Percentiles rank a stretch among this genome's conserved stretches.
These are phyloP conservation scores for Citrus unshiu DNA, from an alignment of 345 rosid genomes.

Conservation along the genomic window DNA sequence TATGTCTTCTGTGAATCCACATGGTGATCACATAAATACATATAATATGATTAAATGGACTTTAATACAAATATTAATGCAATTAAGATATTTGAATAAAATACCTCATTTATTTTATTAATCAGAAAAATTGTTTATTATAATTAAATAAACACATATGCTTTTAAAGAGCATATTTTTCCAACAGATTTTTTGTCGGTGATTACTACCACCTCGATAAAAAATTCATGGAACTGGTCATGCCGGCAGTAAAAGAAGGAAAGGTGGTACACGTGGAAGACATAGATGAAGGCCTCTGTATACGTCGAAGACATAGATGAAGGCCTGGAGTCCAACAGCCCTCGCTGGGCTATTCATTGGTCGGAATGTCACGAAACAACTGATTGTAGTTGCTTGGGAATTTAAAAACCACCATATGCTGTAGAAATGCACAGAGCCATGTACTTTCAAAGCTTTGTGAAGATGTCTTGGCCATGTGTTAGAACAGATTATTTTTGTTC, in stretches of 20 bases:
- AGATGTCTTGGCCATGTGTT: background rate
- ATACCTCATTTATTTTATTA: no score
- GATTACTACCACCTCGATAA: constrained; percentile 9
- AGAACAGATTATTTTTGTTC: background rate
- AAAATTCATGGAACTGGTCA: constrained; percentile 33
- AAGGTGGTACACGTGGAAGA: constrained; percentile 18
- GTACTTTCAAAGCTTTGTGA: background rate
- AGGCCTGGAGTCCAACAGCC: constrained; percentile 52
- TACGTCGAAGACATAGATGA: constrained; percentile 50
- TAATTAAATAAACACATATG: no score
- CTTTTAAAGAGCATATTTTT: no score
- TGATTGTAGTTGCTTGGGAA: constrained; percentile 37
- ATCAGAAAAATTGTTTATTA: no score
- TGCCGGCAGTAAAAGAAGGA: constrained; percentile 39
- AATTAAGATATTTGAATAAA: no score
- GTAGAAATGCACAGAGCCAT: background rate
- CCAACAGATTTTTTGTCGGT: no score
- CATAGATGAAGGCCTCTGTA: no score
- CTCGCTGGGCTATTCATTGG: background rate
- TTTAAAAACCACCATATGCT: constrained; percentile 3
- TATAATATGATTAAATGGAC: no score
- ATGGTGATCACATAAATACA: no score
- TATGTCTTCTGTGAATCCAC: no score
- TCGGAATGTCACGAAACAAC: constrained; percentile 8
- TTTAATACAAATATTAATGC: no score